Base-by-base conservation (phyloP, 305 asterid species). In the Solanum hybrid region DNA sequence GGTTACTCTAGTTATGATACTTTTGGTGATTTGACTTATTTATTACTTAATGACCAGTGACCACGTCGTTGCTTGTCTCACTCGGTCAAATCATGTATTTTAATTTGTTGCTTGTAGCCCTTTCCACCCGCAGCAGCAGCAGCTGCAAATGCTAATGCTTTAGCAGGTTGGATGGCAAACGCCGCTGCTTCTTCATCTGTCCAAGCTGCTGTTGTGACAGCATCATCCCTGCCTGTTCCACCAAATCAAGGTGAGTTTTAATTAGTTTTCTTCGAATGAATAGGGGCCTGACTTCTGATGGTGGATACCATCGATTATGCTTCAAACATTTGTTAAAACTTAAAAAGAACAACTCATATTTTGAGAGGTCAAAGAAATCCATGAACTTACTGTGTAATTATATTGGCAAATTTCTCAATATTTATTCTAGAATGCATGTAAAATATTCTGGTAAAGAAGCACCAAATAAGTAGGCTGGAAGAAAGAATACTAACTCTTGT, bases 161-260 rank as follows among this genome's bases (percentile, higher is more conserved):
- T 96, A 87, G 98, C 97, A 88, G 97, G 98, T 89, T 96, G 98
- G 98, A 96, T 95, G 98, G 96, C 95, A 85, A 96, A 94, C 90
- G 96, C 98, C 34, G 95, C 97, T 94, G 98, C 96, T 90, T 91
- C 99, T 90, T 93, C 98, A 82, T 96, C 97, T 90, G 98, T 95
- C 90, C 99, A 97, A 93, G 98, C 99, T 88, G 98, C 98, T 51
- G 98, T 96, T 92, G 99, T 96, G 91, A 95, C 99, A 83, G 96
- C 99, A 86, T 94, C 99, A 8, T 96, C 99, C 87, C 92, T 96
- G 86, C 96, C 98, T 89, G 96, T 93, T 86, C 96, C 92, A 61
- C 95, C 95, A 57, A 96, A 94, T 92, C 98, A 95, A 95, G 97
- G 98, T 94, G 78, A 92, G 90, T 61, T 73, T 57, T 73, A 20